A percentile compares a stretch with the other conserved stretches of the same genome.
Conservation (phyloP, 2,329 filamentous ascomycete species). For the Fusarium nisikadoi region DNA sequence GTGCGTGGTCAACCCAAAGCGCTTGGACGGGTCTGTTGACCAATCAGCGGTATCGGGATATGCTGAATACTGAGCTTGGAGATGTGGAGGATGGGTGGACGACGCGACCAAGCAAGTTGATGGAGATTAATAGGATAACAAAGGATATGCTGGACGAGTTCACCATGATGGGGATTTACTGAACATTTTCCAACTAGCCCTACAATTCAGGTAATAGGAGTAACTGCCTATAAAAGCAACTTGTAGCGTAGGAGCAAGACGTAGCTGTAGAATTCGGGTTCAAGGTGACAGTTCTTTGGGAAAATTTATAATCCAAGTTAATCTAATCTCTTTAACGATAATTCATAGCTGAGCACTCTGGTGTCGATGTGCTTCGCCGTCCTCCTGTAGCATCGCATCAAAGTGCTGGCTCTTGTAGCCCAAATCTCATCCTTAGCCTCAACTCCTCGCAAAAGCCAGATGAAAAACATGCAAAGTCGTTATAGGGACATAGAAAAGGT, state of each 20-base stretch:
- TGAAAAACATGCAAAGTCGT: slow-evolving; percentile 6
- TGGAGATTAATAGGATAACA: slow-evolving; percentile 32
- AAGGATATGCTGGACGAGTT: slow-evolving; percentile 39
- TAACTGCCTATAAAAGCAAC: neutral
- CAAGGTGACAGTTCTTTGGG: neutral
- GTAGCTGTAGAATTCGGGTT: neutral
- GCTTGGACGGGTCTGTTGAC: slow-evolving; percentile 43
- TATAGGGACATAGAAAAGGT: slow-evolving; percentile 36
- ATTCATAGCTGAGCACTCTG: neutral
- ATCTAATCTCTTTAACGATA: slow-evolving; percentile 19
- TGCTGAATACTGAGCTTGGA: slow-evolving; percentile 45
- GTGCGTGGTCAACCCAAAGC: slow-evolving; percentile 34
- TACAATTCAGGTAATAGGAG: neutral
- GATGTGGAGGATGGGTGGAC: slow-evolving; percentile 39
- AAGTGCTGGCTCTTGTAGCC: neutral
- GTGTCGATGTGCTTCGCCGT: neutral
- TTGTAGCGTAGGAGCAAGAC: neutral
- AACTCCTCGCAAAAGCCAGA: slow-evolving; percentile 21
- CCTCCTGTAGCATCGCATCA: neutral
- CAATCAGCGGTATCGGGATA: slow-evolving; percentile 29
- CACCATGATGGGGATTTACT: slow-evolving; percentile 39
- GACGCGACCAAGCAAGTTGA: slow-evolving; percentile 29
- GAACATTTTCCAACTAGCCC: neutral
- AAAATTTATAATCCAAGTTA: slow-evolving; percentile 35
- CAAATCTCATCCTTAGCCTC: neutral